Percentiles rank a stretch among this genome's conserved stretches.
phyloP scores from a whole-genome alignment of 768 basidiomycete genomes.

The Suillus tomentosus region DNA sequence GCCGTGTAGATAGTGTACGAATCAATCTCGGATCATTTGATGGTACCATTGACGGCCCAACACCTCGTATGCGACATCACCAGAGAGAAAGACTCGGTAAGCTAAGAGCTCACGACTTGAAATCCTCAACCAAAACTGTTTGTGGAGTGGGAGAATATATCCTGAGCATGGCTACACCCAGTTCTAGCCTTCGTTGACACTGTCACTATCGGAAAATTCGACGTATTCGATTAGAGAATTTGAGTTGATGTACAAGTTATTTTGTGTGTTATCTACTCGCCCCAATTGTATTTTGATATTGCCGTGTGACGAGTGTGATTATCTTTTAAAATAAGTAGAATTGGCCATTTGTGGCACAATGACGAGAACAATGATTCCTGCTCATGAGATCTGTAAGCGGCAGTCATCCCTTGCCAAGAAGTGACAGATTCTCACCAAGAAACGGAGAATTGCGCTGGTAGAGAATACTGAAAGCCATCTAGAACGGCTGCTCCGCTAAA shows the following conservation, averaged over 20 bases:
- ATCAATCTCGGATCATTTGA: background rate
- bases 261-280: slow-evolving; percentile 2
- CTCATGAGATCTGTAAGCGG: background rate
- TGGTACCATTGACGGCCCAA: background rate
- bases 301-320: background rate
- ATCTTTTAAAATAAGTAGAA: background rate
- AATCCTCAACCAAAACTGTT: background rate
- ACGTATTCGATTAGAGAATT: background rate
- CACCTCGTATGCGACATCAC: background rate
- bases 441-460: background rate
- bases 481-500: slow-evolving; percentile 60
- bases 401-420: background rate
- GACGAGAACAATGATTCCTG: slow-evolving; percentile 1
- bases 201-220: background rate
- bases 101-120: background rate
- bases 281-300: background rate
- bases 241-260: slow-evolving; percentile 5
- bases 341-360: background rate
- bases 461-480: background rate
- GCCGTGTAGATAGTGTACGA: background rate
- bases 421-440: background rate
- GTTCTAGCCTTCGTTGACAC: background rate
- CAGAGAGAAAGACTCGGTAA: background rate
- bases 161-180: background rate
- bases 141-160: background rate